Evolutionary conservation across 192 early-diverging fungal genomes (phyloP).

Genomic region (Coemansia sp.): DNA sequence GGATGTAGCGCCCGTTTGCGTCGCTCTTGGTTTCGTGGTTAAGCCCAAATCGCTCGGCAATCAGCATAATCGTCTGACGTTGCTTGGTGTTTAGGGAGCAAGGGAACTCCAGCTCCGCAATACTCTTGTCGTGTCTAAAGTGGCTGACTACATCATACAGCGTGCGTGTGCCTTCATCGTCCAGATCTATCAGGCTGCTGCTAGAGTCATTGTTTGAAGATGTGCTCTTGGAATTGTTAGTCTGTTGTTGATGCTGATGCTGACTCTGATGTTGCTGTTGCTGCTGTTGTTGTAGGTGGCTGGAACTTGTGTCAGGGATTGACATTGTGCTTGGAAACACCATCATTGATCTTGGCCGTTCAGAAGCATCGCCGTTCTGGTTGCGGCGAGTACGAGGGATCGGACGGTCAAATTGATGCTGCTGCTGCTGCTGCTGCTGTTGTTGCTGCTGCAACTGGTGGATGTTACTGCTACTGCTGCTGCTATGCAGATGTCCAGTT

Average conservation of each 20-base stretch:
- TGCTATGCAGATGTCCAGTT: slow-evolving; percentile 15
- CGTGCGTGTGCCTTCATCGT: slow-evolving; percentile 67
- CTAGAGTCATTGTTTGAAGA: slow-evolving; percentile 12
- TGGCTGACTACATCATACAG: slow-evolving; percentile 72
- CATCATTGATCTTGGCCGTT: slow-evolving; percentile 54
- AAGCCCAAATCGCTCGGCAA: slow-evolving; percentile 70
- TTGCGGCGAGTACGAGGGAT: slow-evolving; percentile 43
- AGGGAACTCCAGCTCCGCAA: slow-evolving; percentile 68
- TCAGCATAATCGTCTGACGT: slow-evolving; percentile 64
- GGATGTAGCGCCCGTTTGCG: slow-evolving; percentile 41
- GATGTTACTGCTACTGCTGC: slow-evolving; percentile 15
- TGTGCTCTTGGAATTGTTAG: not conserved
- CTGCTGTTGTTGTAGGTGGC: slow-evolving; percentile 9
- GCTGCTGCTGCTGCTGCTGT: slow-evolving; percentile 29
- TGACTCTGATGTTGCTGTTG: slow-evolving; percentile 28
- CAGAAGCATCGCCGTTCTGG: slow-evolving; percentile 26
- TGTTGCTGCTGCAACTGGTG: not conserved
- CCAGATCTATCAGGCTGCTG: slow-evolving; percentile 61
- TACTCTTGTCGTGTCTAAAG: slow-evolving; percentile 68
- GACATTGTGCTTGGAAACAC: slow-evolving; percentile 46
- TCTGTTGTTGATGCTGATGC: no score
- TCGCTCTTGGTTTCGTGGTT: slow-evolving; percentile 56
- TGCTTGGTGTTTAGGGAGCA: slow-evolving; percentile 61
- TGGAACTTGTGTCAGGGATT: slow-evolving; percentile 23
- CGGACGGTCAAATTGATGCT: slow-evolving; percentile 39